These are phyloP conservation scores for Epichloe sylvatica DNA, from an alignment of 2,329 filamentous ascomycete species.

Conservation along the genomic window DNA sequence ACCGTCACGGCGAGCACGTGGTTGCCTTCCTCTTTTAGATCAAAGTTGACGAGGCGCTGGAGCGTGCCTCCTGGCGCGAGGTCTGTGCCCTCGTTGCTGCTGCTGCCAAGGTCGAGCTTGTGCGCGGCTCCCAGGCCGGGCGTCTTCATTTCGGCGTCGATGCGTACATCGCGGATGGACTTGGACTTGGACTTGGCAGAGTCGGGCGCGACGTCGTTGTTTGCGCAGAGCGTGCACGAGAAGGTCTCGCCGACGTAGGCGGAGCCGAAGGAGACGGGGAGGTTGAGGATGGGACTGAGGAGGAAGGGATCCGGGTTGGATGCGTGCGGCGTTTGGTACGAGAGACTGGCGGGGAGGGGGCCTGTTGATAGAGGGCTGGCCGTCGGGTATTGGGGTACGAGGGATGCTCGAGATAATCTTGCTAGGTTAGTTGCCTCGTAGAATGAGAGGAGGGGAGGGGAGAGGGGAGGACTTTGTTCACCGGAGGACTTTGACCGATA, in stretches of 20 bases:
- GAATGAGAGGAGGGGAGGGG: not conserved
- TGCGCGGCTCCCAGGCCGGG: conserved; percentile 47
- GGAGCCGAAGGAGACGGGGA: conserved; percentile 82
- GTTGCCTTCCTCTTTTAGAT: conserved; percentile 85
- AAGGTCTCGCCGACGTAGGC: conserved; percentile 95
- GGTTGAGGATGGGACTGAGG: conserved; percentile 55
- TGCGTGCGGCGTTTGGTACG: conserved; percentile 39
- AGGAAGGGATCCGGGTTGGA: conserved; percentile 43
- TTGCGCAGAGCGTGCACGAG: conserved; percentile 87
- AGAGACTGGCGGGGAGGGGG: conserved; percentile 52
- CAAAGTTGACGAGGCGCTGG: conserved; percentile 71
- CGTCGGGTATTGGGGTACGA: conserved; percentile 58
- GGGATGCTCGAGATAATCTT: conserved; percentile 70
- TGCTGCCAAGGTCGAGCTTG: conserved; percentile 42
- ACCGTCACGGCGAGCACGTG: conserved; percentile 90
- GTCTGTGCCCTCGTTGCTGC: conserved; percentile 22
- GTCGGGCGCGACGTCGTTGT: conserved; percentile 50
- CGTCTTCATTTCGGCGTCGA: conserved; percentile 91
- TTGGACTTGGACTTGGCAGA: conserved; percentile 32
- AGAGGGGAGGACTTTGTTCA: conserved; percentile 16
- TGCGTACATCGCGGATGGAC: conserved; percentile 60
- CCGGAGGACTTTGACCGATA: conserved; percentile 66
- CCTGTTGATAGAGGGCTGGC: conserved; percentile 29
- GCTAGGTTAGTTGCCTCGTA: not conserved
- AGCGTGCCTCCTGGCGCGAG: conserved; percentile 52